Evolutionary conservation across 805 yeast genomes (phyloP), one percentile per base, ranked within the genome.

Genomic region (Candida krabiensis): DNA sequence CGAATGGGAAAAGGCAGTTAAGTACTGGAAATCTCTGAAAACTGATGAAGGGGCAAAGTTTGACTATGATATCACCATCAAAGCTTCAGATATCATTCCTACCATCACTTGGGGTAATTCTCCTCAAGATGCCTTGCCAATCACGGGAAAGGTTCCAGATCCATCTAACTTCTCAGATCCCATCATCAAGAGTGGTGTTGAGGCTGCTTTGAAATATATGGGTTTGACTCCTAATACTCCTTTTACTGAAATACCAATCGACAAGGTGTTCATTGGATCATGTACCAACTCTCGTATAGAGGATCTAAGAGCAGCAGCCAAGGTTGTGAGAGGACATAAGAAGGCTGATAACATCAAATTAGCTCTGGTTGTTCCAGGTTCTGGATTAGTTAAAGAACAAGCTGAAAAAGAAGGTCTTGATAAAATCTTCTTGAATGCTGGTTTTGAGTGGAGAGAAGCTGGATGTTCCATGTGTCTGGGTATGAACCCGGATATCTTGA

Each of bases 381-480:
- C 98, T 17, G 99, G 99, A 50, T 73, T 93, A 46, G 93, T 93
- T 50, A 93, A 91, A 69, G 70, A 72, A 44, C 95, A 87, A 67
- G 99, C 99, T 38, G 99, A 93, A 69, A 73, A 69, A 46, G 99
- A 93, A 70, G 99, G 99, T 37, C 75, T 93, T 41, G 93, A 93
- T 64, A 86, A 86, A 69, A 77, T 93, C 41, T 93, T 93, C 58
- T 79, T 71, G 56, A 87, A 80, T 34, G 97, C 99, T 35, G 98
- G 96, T 15, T 93, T 93, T 60, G 91, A 86, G 54, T 93, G 99
- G 99, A 84, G 99, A 73, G 99, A 93, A 71, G 98, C 99, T 50
- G 99, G 99, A 45, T 93, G 99, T 70, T 91, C 98, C 28, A 93
- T 93, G 99, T 93, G 99, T 71, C 77, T 93, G 37, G 99, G 99